Evolutionary conservation across 78 protist genomes (phyloP), one percentile per base, ranked within the genome.

Genomic region (Reticulomyxa filosa): DNA sequence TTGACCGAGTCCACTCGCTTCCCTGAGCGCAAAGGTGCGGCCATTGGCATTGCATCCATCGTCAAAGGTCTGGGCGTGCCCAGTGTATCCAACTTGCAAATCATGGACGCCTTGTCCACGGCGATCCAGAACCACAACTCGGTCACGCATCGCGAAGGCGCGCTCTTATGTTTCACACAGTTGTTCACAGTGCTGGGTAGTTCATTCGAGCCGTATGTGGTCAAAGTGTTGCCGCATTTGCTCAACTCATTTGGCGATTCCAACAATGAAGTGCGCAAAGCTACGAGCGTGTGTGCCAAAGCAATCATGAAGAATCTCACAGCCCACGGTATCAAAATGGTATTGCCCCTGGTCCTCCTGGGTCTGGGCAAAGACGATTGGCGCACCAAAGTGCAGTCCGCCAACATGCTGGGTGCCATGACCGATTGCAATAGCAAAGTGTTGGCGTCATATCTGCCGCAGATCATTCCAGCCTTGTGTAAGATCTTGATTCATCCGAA

Each of bases 121-220:
- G 38, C 34, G 62, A 3, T 26, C 34, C 27, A 27, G 30, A 27
- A 0, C 7, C 23, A 32, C 25, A 17, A 30, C 30, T 36, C 32
- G 29, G 36, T 36, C 37, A 26, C 22, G 30, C 59, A 71, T 23
- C 61, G 85, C 17, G 86, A 82, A 62, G 89, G 89, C 23, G 90
- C 85, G 2, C 79, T 86, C 11, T 68, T 83, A 62, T 85, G 83
- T 13, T 66, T 39, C 66, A 81, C 72, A 71, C 33, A 59, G 23
- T 73, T 86, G 23, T 69, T 73, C 32, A 53, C 25, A 37, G 26
- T 57, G 20, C 69, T 86, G 10, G 92, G 92, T 32, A 67, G 86
- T 26, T 67, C 78, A 27, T 84, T 88, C 38, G 98, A 92, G 67
- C 98, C 98, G 46, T 84, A 87, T 65, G 70, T 76, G n/a, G 64